Conservation (phyloP, 495 filamentous ascomycete genomes). For the Talaromyces liani region DNA sequence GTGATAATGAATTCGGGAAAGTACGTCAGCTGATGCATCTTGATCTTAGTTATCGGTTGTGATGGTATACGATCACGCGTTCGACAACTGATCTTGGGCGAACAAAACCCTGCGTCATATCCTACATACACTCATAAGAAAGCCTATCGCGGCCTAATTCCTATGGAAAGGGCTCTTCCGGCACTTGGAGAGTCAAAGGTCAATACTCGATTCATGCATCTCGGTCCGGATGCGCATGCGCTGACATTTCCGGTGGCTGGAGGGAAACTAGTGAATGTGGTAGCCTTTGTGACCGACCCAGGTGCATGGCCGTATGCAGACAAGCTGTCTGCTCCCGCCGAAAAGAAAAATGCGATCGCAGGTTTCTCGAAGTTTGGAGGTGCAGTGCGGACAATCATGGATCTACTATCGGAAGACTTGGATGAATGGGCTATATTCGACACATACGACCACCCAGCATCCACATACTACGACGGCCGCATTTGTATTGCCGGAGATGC, state of each 20-base stretch:
- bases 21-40: neutral
- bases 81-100: slow-evolving; percentile 36
- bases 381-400: slow-evolving; percentile 26
- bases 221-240: slow-evolving; percentile 36
- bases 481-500: slow-evolving; percentile 45
- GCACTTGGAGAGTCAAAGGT: slow-evolving; percentile 34
- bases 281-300: slow-evolving; percentile 34
- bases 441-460: slow-evolving; percentile 33
- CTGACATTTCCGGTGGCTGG: slow-evolving; percentile 37
- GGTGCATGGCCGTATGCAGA: slow-evolving; percentile 28
- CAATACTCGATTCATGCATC: slow-evolving; percentile 34
- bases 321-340: slow-evolving; percentile 17
- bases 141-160: slow-evolving; percentile 47
- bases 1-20: neutral
- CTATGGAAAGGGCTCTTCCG: slow-evolving; percentile 32
- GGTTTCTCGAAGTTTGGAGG: slow-evolving; percentile 31
- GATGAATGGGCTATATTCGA: slow-evolving; percentile 54
- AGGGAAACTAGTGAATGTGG: slow-evolving; percentile 37
- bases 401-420: slow-evolving; percentile 34
- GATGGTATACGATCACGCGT: slow-evolving; percentile 52
- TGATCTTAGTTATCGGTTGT: slow-evolving; percentile 40
- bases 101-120: slow-evolving; percentile 27
- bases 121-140: slow-evolving; percentile 45
- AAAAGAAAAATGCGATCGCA: slow-evolving; percentile 16
- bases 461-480: slow-evolving; percentile 26